Evolutionary conservation across 2,329 filamentous ascomycete genomes (phyloP), one percentile per base, ranked within the genome.

Genomic region (Monilinia polystroma): DNA sequence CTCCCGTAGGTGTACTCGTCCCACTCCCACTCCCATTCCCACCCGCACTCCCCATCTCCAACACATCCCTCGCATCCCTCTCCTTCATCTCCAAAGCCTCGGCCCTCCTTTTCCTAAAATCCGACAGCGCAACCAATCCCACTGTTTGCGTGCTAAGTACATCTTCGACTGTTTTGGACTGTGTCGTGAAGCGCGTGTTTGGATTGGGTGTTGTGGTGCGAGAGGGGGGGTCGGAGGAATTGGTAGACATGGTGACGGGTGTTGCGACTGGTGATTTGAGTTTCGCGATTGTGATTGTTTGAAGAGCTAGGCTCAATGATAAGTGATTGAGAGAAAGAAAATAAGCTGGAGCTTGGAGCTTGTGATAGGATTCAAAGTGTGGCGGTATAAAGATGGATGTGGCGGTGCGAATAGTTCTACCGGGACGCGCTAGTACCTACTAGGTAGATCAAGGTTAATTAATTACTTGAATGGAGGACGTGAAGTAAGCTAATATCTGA

Each of bases 91-190:
- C 94, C 58, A 97, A 82, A n/a, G 93, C 92, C 79, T 97, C 92
- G 73, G 93, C 93, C 78, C 94, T 92, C 68, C 95, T 89, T 81
- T 99, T 98, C 78, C 94, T 92, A 78, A 96, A 98, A 77, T 98
- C 95, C 71, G 91, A 92, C 54, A 97, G 88, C 67, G 91, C 87
- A 64, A 98, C 94, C 3, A 99, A 88, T 52, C 95, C 95, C 71
- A 97, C 93, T 0, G 76, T 77, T 59, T 77, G 75, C 10, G 71
- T 76, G 29, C 72, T 73, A 32, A 77, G 75, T 8, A 77, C 70
- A 63, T 77, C 76, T 69, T 77, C 76, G 10, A 74, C 75, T 5
- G 75, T 77, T 62, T 74, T 75, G 29, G 70, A 68, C 60, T 75
- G 73, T 0, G 74, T 67, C 0, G 73, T 75, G 69, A 77, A 77